Evolutionary conservation across 2,329 filamentous ascomycete species (phyloP), one percentile per base, ranked within the genome.

Genomic region (Aspergillus glaucus): DNA sequence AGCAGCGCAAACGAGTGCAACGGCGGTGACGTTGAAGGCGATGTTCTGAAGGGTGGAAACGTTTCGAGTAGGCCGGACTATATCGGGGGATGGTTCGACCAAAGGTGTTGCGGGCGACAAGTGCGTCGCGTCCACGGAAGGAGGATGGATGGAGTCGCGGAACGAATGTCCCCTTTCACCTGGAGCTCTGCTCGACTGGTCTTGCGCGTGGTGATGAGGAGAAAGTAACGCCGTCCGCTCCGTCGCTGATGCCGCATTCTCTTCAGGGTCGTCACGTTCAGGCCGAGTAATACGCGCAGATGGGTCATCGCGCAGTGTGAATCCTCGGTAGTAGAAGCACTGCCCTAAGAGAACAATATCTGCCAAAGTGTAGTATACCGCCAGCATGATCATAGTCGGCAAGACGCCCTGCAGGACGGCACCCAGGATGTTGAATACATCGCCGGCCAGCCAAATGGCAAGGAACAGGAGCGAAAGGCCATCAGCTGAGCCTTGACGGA

Each of bases 401-500:
- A 97, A 71, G 6, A 98, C 92, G 48, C 88, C 87, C 67, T 97
- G 92, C 9, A 96, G 69, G 14, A 96, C 82, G 15, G 90, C 88
- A n/a, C 92, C 92, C 2, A 95, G 77, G 54, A 96, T 94, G 66
- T 97, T 97, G 77, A 95, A 96, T 56, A 96, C 84, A 82, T 98
- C 93, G 46, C 93, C 93, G 1, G 85, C 78, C 2, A 96, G 79
- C 93, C 93, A 98, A 61, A 95, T 81, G 51, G 94, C 84, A 63
- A 97, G 84, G 74, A 97, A 98, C 48, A 92, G 85, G 12, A 96
- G 80, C 0, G 88, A 95, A 1, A 97, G 78, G 2, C 90, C 92
- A 65, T 96, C 89, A 50, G 90, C 88, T 37, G 87, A 94, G 56
- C 81, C 76, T 48, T 90, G 82, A 54, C 84, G 85, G 73, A 95